A percentile compares a stretch with the other conserved stretches of the same genome.
Evolutionary conservation across 805 yeast genomes (phyloP).

Genomic region (Barnettozyma botsteinii): DNA sequence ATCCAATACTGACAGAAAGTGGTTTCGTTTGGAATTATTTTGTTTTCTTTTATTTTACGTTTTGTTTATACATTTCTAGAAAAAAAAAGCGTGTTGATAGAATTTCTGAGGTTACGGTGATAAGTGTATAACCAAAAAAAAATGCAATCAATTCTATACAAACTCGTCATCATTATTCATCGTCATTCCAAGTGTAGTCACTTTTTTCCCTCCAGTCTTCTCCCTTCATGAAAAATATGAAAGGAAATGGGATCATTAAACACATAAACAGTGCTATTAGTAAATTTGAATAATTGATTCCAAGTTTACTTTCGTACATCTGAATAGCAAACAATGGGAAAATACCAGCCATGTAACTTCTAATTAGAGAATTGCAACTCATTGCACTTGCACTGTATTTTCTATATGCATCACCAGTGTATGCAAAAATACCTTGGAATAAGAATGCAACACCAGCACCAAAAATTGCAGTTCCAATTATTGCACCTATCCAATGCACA

Average conservation of each 20-base stretch:
- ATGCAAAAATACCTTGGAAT: slow-evolving; percentile 61
- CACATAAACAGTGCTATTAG: slow-evolving; percentile 46
- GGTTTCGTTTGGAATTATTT: too few relatives aligned
- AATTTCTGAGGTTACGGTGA: background rate
- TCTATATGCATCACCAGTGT: slow-evolving; percentile 60
- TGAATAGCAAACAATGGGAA: slow-evolving; percentile 54
- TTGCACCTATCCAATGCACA: slow-evolving; percentile 70
- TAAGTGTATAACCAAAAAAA: too few relatives aligned
- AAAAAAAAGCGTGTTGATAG: too few relatives aligned
- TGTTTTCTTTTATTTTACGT: background rate
- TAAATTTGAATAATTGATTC: slow-evolving; percentile 54
- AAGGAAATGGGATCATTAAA: slow-evolving; percentile 50
- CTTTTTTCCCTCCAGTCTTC: slow-evolving; percentile 38
- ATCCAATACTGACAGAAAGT: too few relatives aligned
- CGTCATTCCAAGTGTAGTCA: slow-evolving; percentile 38
- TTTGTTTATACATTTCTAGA: too few relatives aligned
- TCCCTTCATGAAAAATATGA: slow-evolving; percentile 46
- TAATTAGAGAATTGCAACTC: slow-evolving; percentile 46
- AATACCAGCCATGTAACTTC: slow-evolving; percentile 49
- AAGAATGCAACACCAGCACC: slow-evolving; percentile 65
- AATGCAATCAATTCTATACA: too few relatives aligned
- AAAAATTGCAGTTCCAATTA: slow-evolving; percentile 66
- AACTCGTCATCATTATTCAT: background rate
- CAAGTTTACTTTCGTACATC: slow-evolving; percentile 45
- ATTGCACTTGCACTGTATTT: slow-evolving; percentile 46